These are phyloP conservation scores for Chaetothyriales sp. DNA, from an alignment of 2,329 filamentous ascomycete species.

Conservation along the genomic window DNA sequence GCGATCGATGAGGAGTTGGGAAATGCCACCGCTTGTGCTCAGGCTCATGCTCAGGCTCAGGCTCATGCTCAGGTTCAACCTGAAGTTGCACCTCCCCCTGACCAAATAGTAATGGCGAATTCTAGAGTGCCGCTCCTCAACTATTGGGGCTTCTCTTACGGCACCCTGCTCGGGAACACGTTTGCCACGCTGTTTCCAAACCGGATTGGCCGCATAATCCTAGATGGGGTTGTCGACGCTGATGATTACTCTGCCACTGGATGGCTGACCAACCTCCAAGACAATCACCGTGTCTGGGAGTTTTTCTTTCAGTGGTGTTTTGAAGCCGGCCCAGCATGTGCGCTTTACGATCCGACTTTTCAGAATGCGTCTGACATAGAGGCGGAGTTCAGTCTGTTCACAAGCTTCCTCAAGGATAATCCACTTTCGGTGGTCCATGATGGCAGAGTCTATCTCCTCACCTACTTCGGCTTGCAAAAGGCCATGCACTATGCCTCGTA, in stretches of 20 bases:
- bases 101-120: neutral
- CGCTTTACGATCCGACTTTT: slow-evolving; percentile 22
- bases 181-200: slow-evolving; percentile 31
- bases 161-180: slow-evolving; percentile 30
- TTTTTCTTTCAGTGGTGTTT: slow-evolving; percentile 42
- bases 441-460: slow-evolving; percentile 30
- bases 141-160: slow-evolving; percentile 40
- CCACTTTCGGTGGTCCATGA: slow-evolving; percentile 22
- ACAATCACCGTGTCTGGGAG: slow-evolving; percentile 40
- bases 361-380: slow-evolving; percentile 6
- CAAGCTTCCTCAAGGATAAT: slow-evolving; percentile 7
- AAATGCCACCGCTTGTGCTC: neutral
- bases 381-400: slow-evolving; percentile 8
- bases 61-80: slow-evolving; percentile 1
- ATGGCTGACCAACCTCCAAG: slow-evolving; percentile 36
- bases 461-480: slow-evolving; percentile 34
- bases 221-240: slow-evolving; percentile 29
- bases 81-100: neutral
- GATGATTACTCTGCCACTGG: slow-evolving; percentile 34
- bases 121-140: slow-evolving; percentile 21
- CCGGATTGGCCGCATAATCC: slow-evolving; percentile 26
- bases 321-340: slow-evolving; percentile 34
- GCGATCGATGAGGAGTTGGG: slow-evolving; percentile 14
- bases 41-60: neutral
- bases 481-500: slow-evolving; percentile 21